Base-by-base conservation (phyloP, 2,329 filamentous ascomycete genomes). In the Verruconis gallopava region DNA sequence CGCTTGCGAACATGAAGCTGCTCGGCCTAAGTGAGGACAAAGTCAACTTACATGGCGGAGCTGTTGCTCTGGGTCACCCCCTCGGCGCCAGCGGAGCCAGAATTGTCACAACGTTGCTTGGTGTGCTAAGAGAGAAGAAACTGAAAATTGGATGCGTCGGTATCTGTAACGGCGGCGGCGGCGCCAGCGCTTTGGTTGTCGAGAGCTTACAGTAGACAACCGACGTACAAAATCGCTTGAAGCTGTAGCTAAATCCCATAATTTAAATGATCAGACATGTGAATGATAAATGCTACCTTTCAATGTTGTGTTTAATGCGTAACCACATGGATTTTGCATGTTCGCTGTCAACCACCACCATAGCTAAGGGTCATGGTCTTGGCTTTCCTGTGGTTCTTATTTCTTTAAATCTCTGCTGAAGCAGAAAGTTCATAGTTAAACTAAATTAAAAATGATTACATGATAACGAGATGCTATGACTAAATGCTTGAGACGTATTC, bases 91-190 rank as follows among this genome's bases (percentile, higher is more conserved):
- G 85, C 21, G 91, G 91, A 54, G 91, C 91, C 45, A 82, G 91
- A 58, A 95, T 98, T 56, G 73, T 94, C 53, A 81, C 86, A 37
- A 98, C 91, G 13, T 65, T 98, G 51, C 76, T 93, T 42, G 82
- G 85, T 48, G 89, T 96, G 25, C 69, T 98, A 56, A 82, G 75
- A 62, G 81, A 91, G 62, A 91, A 88, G 73, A 83, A 85, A 62
- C 88, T 78, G 56, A 95, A 93, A 79, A 79, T 96, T 61, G 91
- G 91, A 44, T 83, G 79, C 56, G 89, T 84, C 30, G 91, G 85
- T 56, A 96, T 98, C 59, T 98, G 91, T 77, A 98, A 98, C 64
- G 91, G 91, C 50, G 91, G 91, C 44, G 91, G 91, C 54, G 91
- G 91, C 60, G 91, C 91, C 46, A 93, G 85, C 55, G 91, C 91